These are phyloP conservation scores for Erodium trifolium DNA, from an alignment of 441 rosid species.

Conservation along the genomic window DNA sequence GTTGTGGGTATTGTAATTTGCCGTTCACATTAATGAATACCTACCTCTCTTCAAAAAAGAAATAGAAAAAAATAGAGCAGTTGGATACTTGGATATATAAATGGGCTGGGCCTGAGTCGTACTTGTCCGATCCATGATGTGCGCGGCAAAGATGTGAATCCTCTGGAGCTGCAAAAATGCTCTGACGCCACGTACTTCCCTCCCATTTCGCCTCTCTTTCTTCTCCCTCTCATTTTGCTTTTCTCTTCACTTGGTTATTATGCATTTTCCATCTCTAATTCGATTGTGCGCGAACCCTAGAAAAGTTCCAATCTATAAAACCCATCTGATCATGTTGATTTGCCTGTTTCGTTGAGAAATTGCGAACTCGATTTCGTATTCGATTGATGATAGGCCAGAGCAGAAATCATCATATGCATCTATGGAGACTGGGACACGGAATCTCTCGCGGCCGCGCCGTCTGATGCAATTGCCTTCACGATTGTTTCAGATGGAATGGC, in stretches of 20 bases:
- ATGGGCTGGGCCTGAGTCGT: neutral
- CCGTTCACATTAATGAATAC: too few relatives aligned
- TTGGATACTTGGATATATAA: too few relatives aligned
- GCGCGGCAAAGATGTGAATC: slow-evolving; percentile 34
- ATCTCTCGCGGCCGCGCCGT: too few relatives aligned
- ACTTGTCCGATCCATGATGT: neutral
- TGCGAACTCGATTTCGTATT: slow-evolving; percentile 44
- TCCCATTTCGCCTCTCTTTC: slow-evolving; percentile 30
- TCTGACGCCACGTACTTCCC: slow-evolving; percentile 26
- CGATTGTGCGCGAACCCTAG: neutral
- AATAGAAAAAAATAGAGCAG: too few relatives aligned
- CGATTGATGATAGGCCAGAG: too few relatives aligned
- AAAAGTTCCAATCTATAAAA: neutral
- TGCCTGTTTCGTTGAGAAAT: neutral
- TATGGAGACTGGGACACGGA: too few relatives aligned
- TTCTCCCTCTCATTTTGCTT: slow-evolving; percentile 12
- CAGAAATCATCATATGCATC: too few relatives aligned
- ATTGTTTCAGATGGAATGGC: slow-evolving; percentile 16
- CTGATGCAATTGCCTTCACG: too few relatives aligned
- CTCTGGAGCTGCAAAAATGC: slow-evolving; percentile 39
- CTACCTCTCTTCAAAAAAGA: too few relatives aligned
- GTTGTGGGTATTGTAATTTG: too few relatives aligned
- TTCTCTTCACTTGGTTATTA: slow-evolving; percentile 15
- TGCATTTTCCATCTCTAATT: neutral
- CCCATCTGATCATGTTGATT: neutral